Conservation (phyloP, 2,329 filamentous ascomycete genomes). For the Penicillium sp. region DNA sequence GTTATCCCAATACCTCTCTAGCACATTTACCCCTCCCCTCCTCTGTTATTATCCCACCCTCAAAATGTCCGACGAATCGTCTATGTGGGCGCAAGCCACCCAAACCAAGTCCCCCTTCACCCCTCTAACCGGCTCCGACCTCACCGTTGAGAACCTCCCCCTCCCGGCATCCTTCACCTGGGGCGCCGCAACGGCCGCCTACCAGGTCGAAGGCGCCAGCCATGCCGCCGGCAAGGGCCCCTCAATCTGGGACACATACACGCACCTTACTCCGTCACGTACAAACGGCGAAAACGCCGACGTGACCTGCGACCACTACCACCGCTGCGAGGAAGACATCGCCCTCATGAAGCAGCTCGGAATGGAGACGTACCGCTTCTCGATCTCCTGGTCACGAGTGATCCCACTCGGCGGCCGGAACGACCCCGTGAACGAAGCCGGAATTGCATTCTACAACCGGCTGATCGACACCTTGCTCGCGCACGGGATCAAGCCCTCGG, state of each 20-base stretch:
- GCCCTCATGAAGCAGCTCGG: slow-evolving; percentile 35
- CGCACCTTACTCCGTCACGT: slow-evolving; percentile 35
- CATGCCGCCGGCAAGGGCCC: slow-evolving; percentile 41
- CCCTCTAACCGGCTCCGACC: no score
- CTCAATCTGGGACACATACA: slow-evolving; percentile 45
- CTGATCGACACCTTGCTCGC: slow-evolving; percentile 47
- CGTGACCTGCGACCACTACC: slow-evolving; percentile 53
- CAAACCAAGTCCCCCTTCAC: no score
- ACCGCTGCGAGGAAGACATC: slow-evolving; percentile 51
- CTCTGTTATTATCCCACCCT: no score
- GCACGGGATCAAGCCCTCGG: slow-evolving; percentile 45
- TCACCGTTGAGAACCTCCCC: not conserved
- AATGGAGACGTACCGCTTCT: slow-evolving; percentile 43
- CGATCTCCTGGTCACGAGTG: slow-evolving; percentile 53
- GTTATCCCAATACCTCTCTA: no score
- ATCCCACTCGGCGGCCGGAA: slow-evolving; percentile 50
- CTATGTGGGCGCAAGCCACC: no score
- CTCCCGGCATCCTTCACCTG: slow-evolving; percentile 44
- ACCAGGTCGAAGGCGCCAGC: slow-evolving; percentile 49
- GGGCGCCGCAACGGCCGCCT: slow-evolving; percentile 46
- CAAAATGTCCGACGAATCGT: no score
- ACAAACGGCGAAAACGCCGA: slow-evolving; percentile 50
- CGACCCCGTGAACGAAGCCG: slow-evolving; percentile 49
- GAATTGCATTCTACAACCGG: slow-evolving; percentile 51
- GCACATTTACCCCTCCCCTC: no score